A percentile compares a stretch with the other conserved stretches of the same genome.
phyloP scores from a whole-genome alignment of 805 yeast species.

The Candida gorgasii region DNA sequence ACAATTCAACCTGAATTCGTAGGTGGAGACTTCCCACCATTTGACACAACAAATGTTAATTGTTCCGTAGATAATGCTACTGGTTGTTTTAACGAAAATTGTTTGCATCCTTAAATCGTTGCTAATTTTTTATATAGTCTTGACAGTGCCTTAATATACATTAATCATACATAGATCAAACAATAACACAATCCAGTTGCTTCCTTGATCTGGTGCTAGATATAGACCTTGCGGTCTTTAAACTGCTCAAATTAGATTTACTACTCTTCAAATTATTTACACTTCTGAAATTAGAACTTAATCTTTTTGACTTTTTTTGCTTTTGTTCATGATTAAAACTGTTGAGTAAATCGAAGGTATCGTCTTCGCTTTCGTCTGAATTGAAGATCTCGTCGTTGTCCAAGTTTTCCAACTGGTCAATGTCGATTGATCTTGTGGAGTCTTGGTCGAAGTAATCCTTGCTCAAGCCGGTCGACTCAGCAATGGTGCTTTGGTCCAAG shows the following conservation, averaged over 20 bases:
- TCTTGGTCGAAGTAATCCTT: background rate
- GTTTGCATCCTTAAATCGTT: constrained; percentile 17
- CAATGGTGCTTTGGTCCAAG: constrained; percentile 1
- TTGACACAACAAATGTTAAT: constrained; percentile 25
- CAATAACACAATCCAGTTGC: constrained; percentile 15
- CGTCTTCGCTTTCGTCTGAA: constrained; percentile 19
- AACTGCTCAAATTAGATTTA: background rate
- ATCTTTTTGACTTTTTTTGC: background rate
- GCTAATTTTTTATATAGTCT: too few relatives aligned
- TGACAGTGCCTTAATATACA: too few relatives aligned
- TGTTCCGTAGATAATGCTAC: constrained; percentile 33
- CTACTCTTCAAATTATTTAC: background rate
- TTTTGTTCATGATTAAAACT: constrained; percentile 17
- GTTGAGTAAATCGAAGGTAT: constrained; percentile 26
- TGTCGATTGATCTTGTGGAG: background rate
- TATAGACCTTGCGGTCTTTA: background rate
- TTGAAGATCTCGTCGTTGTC: constrained; percentile 14
- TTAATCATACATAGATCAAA: constrained; percentile 3
- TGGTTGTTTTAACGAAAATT: constrained; percentile 30
- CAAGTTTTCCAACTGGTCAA: constrained; percentile 4
- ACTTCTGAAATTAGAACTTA: background rate
- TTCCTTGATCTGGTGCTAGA: constrained; percentile 2
- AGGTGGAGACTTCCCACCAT: background rate
- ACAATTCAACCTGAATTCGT: constrained; percentile 95
- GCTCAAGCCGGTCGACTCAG: background rate